Evolutionary conservation across 2,329 filamentous ascomycete genomes (phyloP).

Genomic region (Nemania sp.): DNA sequence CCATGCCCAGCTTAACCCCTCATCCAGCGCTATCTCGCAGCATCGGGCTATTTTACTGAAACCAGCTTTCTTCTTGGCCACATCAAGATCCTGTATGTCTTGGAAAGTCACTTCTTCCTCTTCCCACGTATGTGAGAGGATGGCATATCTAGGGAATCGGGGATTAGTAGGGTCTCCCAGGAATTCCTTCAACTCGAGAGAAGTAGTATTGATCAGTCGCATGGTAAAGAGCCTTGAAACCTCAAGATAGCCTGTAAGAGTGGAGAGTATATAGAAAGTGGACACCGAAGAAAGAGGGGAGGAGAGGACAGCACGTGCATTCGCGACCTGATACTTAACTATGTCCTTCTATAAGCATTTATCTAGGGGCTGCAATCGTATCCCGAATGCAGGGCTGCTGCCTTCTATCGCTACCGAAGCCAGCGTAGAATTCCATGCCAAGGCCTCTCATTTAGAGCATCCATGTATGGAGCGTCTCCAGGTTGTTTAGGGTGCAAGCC

Average conservation of each 20-base stretch:
- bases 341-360: not conserved
- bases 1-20: constrained; percentile 34
- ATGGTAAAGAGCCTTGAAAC: not conserved
- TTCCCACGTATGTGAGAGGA: constrained; percentile 36
- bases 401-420: not conserved
- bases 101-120: constrained; percentile 29
- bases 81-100: constrained; percentile 15
- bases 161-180: constrained; percentile 7
- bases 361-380: constrained; percentile 7
- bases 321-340: not conserved
- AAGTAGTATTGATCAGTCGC: constrained; percentile 17
- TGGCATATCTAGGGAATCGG: constrained; percentile 28
- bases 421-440: constrained; percentile 9
- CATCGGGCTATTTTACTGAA: constrained; percentile 31
- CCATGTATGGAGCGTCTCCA: constrained; percentile 1
- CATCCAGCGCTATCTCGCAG: constrained; percentile 25
- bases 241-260: too few species aligned
- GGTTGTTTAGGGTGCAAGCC: constrained; percentile 2
- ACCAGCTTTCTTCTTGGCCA: constrained; percentile 21
- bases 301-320: not conserved
- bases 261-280: too few species aligned
- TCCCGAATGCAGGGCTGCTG: constrained; percentile 3
- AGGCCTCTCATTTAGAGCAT: constrained; percentile 6
- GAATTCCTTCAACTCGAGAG: constrained; percentile 7
- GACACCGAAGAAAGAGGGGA: not conserved